Evolutionary conservation across 257 asterid genomes (phyloP), one percentile per base, ranked within the genome.

Genomic region (Ocimum tenuiflorum): DNA sequence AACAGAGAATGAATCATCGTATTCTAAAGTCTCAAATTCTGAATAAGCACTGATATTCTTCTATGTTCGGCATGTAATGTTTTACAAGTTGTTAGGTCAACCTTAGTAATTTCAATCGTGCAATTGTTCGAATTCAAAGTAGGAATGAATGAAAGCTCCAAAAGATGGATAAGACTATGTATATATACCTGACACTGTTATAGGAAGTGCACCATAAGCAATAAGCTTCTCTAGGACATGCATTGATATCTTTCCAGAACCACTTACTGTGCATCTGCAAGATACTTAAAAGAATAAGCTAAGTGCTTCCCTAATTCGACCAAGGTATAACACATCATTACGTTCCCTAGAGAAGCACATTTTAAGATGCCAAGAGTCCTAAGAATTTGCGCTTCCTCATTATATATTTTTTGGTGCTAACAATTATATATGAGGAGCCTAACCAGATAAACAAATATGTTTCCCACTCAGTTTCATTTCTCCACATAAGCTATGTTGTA

Each of bases 171-270:
- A 42, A 57, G 42, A 47, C 35, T 43, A 9, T 54, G 60, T 56
- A 53, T 54, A 63, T 56, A 53, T 76, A 89, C 99, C 99, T 70
- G 99, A 92, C 38, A 89, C 96, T 11, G 97, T 87, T 73, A 89
- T 81, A 50, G 99, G 96, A 74, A 89, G 68, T 31, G 99, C 99
- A 60, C 96, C 91, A 72, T 86, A 86, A 14, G 90, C 97, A 68
- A 82, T 81, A 80, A 92, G 95, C 83, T 92, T 92, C 94, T 92
- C 99, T 14, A 92, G 80, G 62, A 92, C 99, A 77, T 92, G 95
- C 96, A 92, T 84, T 3, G 99, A 84, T 79, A 89, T 89, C 85
- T 92, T 92, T 76, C 99, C 99, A 74, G 90, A 89, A 68, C 99
- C 99, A 73, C 96, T 92, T 79, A 92, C 97, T 66, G 85, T 91